Evolutionary conservation across 75 land plant species (phyloP).

Genomic region (Adiantum capillusveneris): DNA sequence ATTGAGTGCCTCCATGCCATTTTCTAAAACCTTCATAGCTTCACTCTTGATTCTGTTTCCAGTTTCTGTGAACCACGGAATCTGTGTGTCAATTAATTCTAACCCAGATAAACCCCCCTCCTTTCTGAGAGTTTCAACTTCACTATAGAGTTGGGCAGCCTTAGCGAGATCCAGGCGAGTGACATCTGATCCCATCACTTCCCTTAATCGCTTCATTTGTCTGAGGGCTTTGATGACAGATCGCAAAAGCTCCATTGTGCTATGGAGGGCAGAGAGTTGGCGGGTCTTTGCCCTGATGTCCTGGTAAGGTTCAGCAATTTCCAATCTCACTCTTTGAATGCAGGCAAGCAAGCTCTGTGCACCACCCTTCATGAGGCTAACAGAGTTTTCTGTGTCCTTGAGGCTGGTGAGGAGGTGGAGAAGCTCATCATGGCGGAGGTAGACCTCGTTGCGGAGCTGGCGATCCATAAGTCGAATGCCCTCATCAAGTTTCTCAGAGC

Average conservation of each 20-base stretch:
- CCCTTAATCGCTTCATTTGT: conserved; percentile 46
- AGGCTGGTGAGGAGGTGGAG: conserved; percentile 69
- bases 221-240: conserved; percentile 51
- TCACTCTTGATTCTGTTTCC: conserved; percentile 53
- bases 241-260: conserved; percentile 58
- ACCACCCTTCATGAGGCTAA: conserved; percentile 49
- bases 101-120: conserved; percentile 64
- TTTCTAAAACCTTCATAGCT: conserved; percentile 64
- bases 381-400: conserved; percentile 44
- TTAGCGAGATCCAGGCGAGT: conserved; percentile 55
- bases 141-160: conserved; percentile 72
- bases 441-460: conserved; percentile 73
- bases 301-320: conserved; percentile 71
- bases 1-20: conserved; percentile 80
- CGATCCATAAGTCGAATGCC: conserved; percentile 69
- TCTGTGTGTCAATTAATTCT: conserved; percentile 62
- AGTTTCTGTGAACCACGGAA: conserved; percentile 51
- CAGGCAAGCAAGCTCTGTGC: conserved; percentile 61
- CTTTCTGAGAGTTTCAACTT: conserved; percentile 48
- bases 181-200: conserved; percentile 26
- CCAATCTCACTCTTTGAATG: conserved; percentile 49
- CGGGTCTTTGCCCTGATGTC: conserved; percentile 40
- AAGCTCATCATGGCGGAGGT: conserved; percentile 60
- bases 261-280: conserved; percentile 65
- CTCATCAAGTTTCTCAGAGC: conserved; percentile 69